Evolutionary conservation across 148 eudicot genomes (phyloP).

Genomic region (Rhododendron griersonianum): DNA sequence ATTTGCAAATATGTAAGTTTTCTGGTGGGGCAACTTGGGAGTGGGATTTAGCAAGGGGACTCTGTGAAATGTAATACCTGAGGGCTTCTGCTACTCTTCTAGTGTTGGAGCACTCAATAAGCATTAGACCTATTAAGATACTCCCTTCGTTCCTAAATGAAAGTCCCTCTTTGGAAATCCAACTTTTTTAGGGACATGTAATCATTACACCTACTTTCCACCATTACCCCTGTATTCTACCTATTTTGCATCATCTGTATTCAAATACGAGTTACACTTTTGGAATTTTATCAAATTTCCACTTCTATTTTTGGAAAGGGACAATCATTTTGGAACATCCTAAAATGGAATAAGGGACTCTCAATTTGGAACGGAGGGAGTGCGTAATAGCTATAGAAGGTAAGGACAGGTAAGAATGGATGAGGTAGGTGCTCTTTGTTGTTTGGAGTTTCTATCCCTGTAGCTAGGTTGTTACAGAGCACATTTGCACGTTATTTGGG

Average conservation of each 20-base stretch:
- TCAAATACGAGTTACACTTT: too few relatives aligned
- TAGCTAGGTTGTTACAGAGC: not conserved
- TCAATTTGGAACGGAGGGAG: too few relatives aligned
- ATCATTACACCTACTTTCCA: too few relatives aligned
- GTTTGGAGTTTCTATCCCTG: not conserved
- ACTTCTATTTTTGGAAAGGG: too few relatives aligned
- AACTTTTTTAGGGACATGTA: too few relatives aligned
- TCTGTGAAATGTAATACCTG: not conserved
- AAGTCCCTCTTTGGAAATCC: too few relatives aligned
- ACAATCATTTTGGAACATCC: too few relatives aligned
- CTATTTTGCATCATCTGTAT: too few relatives aligned
- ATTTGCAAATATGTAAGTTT: not conserved
- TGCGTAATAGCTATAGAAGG: not conserved
- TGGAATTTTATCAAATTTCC: too few relatives aligned
- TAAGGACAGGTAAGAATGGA: slow-evolving; percentile 5
- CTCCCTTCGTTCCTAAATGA: too few relatives aligned
- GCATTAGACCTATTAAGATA: not conserved
- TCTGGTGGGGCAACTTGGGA: not conserved
- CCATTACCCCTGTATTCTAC: too few relatives aligned
- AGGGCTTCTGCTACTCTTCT: not conserved
- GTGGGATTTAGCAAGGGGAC: slow-evolving; percentile 13
- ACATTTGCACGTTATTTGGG: not conserved
- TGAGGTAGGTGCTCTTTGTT: not conserved
- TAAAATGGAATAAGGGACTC: too few relatives aligned
- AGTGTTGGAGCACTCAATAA: not conserved